Evolutionary conservation across 2,329 filamentous ascomycete genomes (phyloP).

Genomic region (Decorospora gaudefroyi): DNA sequence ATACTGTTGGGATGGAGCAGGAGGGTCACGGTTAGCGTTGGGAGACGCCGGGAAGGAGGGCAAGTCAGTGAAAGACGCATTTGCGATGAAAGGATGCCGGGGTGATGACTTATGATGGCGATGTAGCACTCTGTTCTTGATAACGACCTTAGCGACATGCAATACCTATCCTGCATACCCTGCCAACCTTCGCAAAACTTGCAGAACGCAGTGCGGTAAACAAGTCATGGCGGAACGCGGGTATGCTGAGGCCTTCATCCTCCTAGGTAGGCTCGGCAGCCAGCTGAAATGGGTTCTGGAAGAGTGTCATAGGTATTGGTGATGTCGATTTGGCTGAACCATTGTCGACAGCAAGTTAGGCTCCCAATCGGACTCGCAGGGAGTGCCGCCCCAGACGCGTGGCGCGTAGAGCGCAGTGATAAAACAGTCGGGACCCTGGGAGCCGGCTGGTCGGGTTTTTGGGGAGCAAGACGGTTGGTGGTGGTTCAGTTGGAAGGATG

Average conservation of each 20-base stretch:
- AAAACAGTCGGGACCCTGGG: conserved; percentile 1
- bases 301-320: too few relatives aligned
- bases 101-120: conserved; percentile 5
- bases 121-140: not conserved
- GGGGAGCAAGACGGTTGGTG: conserved; percentile 9
- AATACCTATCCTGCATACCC: too few relatives aligned
- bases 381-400: not conserved
- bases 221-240: not conserved
- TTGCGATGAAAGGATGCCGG: conserved; percentile 3
- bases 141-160: conserved; percentile 6
- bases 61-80: too few relatives aligned
- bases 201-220: too few relatives aligned
- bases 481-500: conserved; percentile 10
- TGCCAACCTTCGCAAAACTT: not conserved
- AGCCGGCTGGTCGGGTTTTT: not conserved
- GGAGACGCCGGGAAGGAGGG: too few relatives aligned
- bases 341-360: too few relatives aligned
- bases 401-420: conserved; percentile 8
- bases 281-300: conserved; percentile 34
- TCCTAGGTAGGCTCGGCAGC: conserved; percentile 1
- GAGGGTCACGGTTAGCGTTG: too few relatives aligned
- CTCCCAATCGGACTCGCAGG: not conserved
- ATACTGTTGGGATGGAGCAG: not conserved
- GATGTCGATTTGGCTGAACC: conserved; percentile 10
- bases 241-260: not conserved